A percentile compares a stretch with the other conserved stretches of the same genome.
Evolutionary conservation across 2,329 filamentous ascomycete species (phyloP).

Genomic region (Aspergillus floridensis): DNA sequence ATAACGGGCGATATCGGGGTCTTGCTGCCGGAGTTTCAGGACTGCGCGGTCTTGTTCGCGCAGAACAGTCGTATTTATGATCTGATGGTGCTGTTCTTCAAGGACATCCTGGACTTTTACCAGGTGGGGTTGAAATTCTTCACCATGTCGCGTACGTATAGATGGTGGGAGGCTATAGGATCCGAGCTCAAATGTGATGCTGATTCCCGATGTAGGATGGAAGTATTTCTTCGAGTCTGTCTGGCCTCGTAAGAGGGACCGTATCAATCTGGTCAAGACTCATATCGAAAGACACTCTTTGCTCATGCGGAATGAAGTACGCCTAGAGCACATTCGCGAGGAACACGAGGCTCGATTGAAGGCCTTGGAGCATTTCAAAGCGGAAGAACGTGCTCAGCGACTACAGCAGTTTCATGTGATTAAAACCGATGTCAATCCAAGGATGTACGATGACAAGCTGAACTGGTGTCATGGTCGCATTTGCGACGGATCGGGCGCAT

Average conservation of each 20-base stretch:
- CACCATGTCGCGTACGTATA: slow-evolving; percentile 21
- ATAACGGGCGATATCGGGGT: not conserved
- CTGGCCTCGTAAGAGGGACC: slow-evolving; percentile 1
- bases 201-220: not conserved
- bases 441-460: slow-evolving; percentile 4
- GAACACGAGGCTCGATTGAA: slow-evolving; percentile 7
- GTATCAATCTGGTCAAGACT: slow-evolving; percentile 1
- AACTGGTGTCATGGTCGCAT: not conserved
- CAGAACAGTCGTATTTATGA: not conserved
- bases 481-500: not conserved
- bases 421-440: not conserved
- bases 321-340: slow-evolving; percentile 3
- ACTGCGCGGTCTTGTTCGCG: not conserved
- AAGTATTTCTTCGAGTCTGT: slow-evolving; percentile 9
- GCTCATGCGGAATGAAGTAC: slow-evolving; percentile 10
- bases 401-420: slow-evolving; percentile 1
- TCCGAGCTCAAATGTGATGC: not conserved
- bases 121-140: slow-evolving; percentile 32
- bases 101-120: slow-evolving; percentile 40
- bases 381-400: not conserved
- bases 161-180: not conserved
- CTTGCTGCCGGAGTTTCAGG: not conserved
- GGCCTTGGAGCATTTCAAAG: slow-evolving; percentile 7
- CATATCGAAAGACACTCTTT: slow-evolving; percentile 8
- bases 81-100: slow-evolving; percentile 32